Evolutionary conservation across 2,329 filamentous ascomycete genomes (phyloP).

Genomic region (Nemania abortiva): DNA sequence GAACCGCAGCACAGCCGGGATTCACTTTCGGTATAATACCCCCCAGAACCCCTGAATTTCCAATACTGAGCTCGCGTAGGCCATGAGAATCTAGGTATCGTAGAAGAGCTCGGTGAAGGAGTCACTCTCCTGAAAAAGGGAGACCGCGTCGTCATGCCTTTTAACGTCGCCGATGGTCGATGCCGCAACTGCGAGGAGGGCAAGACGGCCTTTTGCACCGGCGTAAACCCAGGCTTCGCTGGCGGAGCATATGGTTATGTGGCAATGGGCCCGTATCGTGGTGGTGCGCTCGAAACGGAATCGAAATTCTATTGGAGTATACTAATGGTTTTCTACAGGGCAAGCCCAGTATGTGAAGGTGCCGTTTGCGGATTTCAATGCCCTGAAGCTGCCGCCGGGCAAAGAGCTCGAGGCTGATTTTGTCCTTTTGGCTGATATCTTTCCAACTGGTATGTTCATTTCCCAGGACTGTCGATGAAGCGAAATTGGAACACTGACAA

Average conservation of each 20-base stretch:
- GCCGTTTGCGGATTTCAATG: constrained; percentile 30
- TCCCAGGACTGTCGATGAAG: background rate
- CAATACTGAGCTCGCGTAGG: background rate
- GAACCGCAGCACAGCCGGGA: constrained; percentile 24
- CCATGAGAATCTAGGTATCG: constrained; percentile 26
- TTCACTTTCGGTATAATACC: constrained; percentile 23
- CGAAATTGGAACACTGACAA: background rate
- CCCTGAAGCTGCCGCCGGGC: constrained; percentile 23
- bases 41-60: too few species aligned
- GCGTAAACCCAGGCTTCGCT: constrained; percentile 28
- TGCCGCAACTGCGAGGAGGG: constrained; percentile 32
- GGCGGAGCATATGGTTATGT: constrained; percentile 31
- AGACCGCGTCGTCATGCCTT: constrained; percentile 27
- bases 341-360: constrained; percentile 29
- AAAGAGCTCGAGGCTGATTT: constrained; percentile 28
- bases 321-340: too few species aligned
- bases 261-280: constrained; percentile 26
- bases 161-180: constrained; percentile 26
- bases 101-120: constrained; percentile 25
- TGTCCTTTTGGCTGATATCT: constrained; percentile 28
- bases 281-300: background rate
- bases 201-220: constrained; percentile 27
- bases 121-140: constrained; percentile 26
- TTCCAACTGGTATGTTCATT: constrained; percentile 17
- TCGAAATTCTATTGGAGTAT: too few species aligned